These are phyloP conservation scores for Phytophthora pluvialis DNA, from an alignment of 352 stramenopile genomes.

Conservation along the genomic window DNA sequence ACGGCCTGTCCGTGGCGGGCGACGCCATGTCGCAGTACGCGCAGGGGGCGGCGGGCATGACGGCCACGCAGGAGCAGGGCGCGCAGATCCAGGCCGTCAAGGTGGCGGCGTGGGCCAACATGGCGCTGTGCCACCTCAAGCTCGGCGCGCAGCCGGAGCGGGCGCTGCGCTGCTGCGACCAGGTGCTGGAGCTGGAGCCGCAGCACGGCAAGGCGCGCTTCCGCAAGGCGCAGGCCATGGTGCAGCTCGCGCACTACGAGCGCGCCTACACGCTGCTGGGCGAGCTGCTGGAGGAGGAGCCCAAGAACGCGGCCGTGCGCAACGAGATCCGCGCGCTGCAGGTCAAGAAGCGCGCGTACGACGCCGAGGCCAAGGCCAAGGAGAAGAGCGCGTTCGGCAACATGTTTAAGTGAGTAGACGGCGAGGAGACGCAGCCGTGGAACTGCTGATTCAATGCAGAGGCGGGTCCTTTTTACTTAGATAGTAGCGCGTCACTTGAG, in stretches of 20 bases:
- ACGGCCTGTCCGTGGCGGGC: conserved; percentile 73
- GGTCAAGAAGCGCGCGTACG: conserved; percentile 59
- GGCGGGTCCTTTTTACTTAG: conserved; percentile 1
- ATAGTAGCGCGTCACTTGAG: background rate
- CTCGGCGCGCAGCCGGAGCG: conserved; percentile 53
- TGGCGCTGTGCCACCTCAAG: conserved; percentile 85
- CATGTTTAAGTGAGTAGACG: conserved; percentile 69
- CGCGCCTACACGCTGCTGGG: conserved; percentile 60
- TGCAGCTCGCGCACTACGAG: conserved; percentile 63
- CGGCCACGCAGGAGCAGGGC: conserved; percentile 56
- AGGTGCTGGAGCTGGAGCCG: conserved; percentile 70
- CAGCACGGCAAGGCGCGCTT: conserved; percentile 82
- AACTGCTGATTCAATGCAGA: conserved; percentile 17
- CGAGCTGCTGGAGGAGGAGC: conserved; percentile 61
- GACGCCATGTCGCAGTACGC: conserved; percentile 85
- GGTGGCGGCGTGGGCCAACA: conserved; percentile 79
- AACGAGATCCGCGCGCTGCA: conserved; percentile 64
- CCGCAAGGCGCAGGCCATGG: conserved; percentile 80
- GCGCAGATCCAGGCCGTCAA: conserved; percentile 70
- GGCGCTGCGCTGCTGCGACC: conserved; percentile 73
- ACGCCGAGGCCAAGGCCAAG: conserved; percentile 59
- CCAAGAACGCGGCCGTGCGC: conserved; percentile 73
- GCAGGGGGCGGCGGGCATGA: conserved; percentile 49
- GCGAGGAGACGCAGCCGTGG: background rate
- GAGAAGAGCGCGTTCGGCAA: conserved; percentile 71